Percentiles rank a stretch among this genome's conserved stretches.
These are phyloP conservation scores for Aspergillus quadrilineatus DNA, from an alignment of 2,329 filamentous ascomycete genomes.

Conservation along the genomic window DNA sequence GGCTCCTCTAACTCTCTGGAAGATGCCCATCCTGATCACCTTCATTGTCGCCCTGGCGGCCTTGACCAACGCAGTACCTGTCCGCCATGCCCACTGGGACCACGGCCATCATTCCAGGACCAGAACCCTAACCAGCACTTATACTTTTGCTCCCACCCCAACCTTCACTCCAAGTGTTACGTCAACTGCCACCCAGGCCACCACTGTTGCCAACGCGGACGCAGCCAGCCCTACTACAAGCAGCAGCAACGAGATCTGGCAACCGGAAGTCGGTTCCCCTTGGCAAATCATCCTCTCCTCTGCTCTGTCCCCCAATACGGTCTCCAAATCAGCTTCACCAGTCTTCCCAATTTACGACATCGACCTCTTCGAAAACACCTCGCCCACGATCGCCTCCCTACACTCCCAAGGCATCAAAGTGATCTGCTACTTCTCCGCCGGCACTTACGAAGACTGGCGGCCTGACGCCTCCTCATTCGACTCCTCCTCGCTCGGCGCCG, in stretches of 20 bases:
- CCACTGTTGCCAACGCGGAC: neutral
- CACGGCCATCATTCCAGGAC: neutral
- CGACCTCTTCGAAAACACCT: slow-evolving; percentile 56
- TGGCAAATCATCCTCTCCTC: slow-evolving; percentile 63
- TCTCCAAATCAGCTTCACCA: slow-evolving; percentile 20
- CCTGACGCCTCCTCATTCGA: slow-evolving; percentile 58
- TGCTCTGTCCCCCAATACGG: slow-evolving; percentile 21
- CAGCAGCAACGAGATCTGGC: slow-evolving; percentile 47
- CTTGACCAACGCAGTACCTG: neutral
- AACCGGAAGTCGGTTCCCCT: slow-evolving; percentile 51
- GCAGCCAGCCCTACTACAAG: neutral
- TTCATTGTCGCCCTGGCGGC: neutral
- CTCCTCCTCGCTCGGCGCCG: slow-evolving; percentile 56
- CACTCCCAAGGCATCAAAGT: slow-evolving; percentile 53
- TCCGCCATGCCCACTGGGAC: neutral
- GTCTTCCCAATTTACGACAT: slow-evolving; percentile 45
- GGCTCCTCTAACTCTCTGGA: neutral
- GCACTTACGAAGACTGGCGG: slow-evolving; percentile 65
- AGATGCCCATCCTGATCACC: neutral
- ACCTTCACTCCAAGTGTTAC: neutral
- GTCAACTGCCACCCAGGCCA: neutral
- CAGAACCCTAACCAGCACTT: neutral
- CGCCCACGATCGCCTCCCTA: slow-evolving; percentile 23
- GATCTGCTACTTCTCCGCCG: slow-evolving; percentile 74
- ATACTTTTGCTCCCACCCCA: neutral